Evolutionary conservation across 371 early-diverging fungal genomes (phyloP).

Genomic region (Aphelidium insulamus): DNA sequence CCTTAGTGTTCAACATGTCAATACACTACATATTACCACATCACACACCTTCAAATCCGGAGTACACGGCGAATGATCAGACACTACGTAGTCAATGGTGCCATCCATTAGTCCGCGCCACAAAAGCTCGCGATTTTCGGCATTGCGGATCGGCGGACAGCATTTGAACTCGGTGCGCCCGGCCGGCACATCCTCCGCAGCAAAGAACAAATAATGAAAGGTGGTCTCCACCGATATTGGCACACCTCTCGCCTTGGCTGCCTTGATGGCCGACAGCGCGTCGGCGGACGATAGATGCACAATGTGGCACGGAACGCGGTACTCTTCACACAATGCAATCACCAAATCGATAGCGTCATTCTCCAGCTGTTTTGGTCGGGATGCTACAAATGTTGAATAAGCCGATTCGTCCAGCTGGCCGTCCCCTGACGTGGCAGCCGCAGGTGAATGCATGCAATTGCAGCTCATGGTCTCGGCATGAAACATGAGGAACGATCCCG

Average conservation of each 20-base stretch:
- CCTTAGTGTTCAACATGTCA: slow-evolving; percentile 3
- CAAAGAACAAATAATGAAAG: slow-evolving; percentile 50
- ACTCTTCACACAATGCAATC: slow-evolving; percentile 37
- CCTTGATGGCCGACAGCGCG: slow-evolving; percentile 43
- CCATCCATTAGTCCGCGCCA: slow-evolving; percentile 56
- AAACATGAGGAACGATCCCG: slow-evolving; percentile 34
- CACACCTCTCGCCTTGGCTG: slow-evolving; percentile 40
- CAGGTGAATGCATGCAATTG: too few relatives aligned
- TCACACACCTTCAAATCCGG: slow-evolving; percentile 40
- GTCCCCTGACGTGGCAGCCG: too few relatives aligned
- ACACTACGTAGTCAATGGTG: slow-evolving; percentile 56
- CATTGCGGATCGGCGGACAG: slow-evolving; percentile 61
- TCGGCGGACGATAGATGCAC: slow-evolving; percentile 55
- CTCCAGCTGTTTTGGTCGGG: slow-evolving; percentile 44
- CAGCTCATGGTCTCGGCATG: slow-evolving; percentile 69
- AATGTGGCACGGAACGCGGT: slow-evolving; percentile 46
- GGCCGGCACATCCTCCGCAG: slow-evolving; percentile 37
- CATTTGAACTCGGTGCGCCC: slow-evolving; percentile 63
- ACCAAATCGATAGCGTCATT: slow-evolving; percentile 46
- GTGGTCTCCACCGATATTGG: slow-evolving; percentile 58
- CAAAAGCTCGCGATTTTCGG: slow-evolving; percentile 36
- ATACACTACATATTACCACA: too few relatives aligned
- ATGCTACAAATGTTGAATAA: slow-evolving; percentile 39
- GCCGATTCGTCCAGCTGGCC: slow-evolving; percentile 15
- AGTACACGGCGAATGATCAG: slow-evolving; percentile 63